Conservation (phyloP, 768 basidiomycete genomes). For the Hygrophorus pudorinus region DNA sequence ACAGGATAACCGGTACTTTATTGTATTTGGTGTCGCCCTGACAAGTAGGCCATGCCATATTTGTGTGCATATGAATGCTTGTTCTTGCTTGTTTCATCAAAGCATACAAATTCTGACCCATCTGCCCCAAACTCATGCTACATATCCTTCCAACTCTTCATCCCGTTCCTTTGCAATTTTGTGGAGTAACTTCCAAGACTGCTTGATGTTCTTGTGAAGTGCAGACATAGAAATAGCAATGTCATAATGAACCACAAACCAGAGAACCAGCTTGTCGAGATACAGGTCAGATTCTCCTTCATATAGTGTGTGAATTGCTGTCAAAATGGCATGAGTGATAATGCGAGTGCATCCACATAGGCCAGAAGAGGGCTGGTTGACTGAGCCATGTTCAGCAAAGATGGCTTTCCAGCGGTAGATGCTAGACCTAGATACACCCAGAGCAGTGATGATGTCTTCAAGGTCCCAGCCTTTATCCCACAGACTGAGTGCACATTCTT, state of each 20-base stretch:
- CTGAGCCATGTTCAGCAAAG: slow-evolving; percentile 9
- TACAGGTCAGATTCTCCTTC: slow-evolving; percentile 1
- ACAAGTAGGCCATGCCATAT: no score
- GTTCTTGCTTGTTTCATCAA: slow-evolving; percentile 21
- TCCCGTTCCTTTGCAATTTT: slow-evolving; percentile 10
- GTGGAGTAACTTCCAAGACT: no score
- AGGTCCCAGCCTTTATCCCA: slow-evolving; percentile 12
- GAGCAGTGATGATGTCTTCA: slow-evolving; percentile 10
- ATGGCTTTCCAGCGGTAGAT: slow-evolving; percentile 14
- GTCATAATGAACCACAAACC: slow-evolving; percentile 9
- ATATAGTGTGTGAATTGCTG: slow-evolving; percentile 6
- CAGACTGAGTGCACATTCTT: slow-evolving; percentile 12
- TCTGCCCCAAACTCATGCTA: not conserved
- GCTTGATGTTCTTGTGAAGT: no score
- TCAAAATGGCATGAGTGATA: slow-evolving; percentile 8
- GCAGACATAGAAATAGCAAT: slow-evolving; percentile 9
- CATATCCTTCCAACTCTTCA: slow-evolving; percentile 1
- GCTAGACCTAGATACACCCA: slow-evolving; percentile 11
- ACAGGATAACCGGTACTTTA: no score
- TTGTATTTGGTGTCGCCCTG: no score
- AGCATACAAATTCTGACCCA: slow-evolving; percentile 2
- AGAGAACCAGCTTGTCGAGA: slow-evolving; percentile 8
- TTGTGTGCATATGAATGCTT: slow-evolving; percentile 17
- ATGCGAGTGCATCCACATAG: slow-evolving; percentile 11
- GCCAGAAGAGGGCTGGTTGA: slow-evolving; percentile 10